Conservation (phyloP, 164 flowering plant genomes). For the Nymphaea colorata region DNA sequence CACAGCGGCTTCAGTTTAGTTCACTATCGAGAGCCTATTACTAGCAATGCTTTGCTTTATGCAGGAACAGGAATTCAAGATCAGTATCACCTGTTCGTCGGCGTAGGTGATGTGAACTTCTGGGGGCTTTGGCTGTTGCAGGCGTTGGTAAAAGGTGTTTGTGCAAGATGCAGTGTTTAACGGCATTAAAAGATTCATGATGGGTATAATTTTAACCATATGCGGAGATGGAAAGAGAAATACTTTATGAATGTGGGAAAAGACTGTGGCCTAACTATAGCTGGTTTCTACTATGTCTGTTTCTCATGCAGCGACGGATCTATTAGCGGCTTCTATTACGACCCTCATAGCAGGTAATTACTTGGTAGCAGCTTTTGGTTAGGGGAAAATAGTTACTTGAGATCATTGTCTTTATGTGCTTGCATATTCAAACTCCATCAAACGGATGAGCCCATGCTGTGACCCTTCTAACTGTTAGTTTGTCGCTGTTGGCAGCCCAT, state of each 20-base stretch:
- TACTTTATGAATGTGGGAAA: slow-evolving; percentile 91
- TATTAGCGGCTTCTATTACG: slow-evolving; percentile 87
- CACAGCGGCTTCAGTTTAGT: too few relatives aligned
- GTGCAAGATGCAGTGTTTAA: neutral
- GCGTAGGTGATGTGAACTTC: slow-evolving; percentile 20
- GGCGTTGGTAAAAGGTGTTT: neutral
- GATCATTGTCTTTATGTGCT: too few relatives aligned
- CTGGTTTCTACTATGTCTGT: slow-evolving; percentile 96
- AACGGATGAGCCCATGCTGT: neutral
- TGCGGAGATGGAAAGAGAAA: slow-evolving; percentile 97
- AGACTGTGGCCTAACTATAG: slow-evolving; percentile 91
- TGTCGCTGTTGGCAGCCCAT: slow-evolving; percentile 53
- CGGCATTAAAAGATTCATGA: too few relatives aligned
- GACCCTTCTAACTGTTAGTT: neutral
- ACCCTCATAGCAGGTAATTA: slow-evolving; percentile 88
- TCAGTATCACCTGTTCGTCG: slow-evolving; percentile 55
- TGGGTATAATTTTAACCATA: neutral
- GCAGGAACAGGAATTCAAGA: slow-evolving; percentile 71
- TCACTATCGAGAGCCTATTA: neutral
- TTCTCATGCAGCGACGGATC: slow-evolving; percentile 94
- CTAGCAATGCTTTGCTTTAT: slow-evolving; percentile 3
- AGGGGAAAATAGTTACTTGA: too few relatives aligned
- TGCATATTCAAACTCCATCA: too few relatives aligned
- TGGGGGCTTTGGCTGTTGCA: neutral
- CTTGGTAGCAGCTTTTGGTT: neutral